phyloP scores from a whole-genome alignment of 169 alveolate genomes.

The Ichthyophthirius multifiliis region DNA sequence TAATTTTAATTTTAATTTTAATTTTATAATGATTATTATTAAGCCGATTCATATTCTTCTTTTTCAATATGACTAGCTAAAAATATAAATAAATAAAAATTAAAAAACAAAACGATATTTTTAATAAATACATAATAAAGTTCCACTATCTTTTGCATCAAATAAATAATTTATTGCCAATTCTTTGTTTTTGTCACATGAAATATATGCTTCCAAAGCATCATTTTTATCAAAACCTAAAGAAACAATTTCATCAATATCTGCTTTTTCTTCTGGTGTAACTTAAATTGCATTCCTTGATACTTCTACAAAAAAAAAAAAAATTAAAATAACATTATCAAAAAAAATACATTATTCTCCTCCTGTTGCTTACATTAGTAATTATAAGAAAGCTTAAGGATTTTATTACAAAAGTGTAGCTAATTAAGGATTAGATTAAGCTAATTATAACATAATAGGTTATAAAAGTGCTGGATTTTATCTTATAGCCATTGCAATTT shows the following conservation, averaged over 20 bases:
- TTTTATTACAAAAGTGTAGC: conserved; percentile 42
- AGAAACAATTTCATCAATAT: conserved; percentile 81
- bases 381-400: conserved; percentile 55
- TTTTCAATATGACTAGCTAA: conserved; percentile 9
- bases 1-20: not conserved
- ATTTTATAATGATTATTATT: conserved; percentile 3
- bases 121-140: not conserved
- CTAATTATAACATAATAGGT: conserved; percentile 47
- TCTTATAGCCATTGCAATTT: conserved; percentile 45
- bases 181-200: conserved; percentile 96
- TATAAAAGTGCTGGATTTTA: conserved; percentile 55
- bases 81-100: not conserved
- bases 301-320: not conserved
- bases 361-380: conserved; percentile 31
- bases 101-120: not conserved
- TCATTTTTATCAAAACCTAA: conserved; percentile 92
- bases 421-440: conserved; percentile 54
- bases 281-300: conserved; percentile 46
- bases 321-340: not conserved
- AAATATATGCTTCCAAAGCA: conserved; percentile 95
- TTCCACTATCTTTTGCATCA: conserved; percentile 35
- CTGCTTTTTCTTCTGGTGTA: conserved; percentile 91
- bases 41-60: conserved; percentile 14
- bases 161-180: conserved; percentile 64
- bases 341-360: not conserved